Conservation (phyloP, 305 asterid genomes). For the Fraxinus floribunda region DNA sequence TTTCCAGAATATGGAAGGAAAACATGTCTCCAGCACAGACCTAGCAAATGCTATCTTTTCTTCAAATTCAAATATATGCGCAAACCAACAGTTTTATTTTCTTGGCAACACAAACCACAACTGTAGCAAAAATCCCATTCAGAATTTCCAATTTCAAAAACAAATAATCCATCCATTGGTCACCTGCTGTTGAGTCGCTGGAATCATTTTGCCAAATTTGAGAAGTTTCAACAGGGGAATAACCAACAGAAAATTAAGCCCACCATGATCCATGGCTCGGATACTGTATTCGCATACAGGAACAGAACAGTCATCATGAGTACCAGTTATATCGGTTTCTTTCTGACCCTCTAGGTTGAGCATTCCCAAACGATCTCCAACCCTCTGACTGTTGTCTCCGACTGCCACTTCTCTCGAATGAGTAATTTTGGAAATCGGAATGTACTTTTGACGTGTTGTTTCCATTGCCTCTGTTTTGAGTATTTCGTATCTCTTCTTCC, state of each 20-base stretch:
- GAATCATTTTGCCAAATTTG: neutral
- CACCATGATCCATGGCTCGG: conserved; percentile 9
- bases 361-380: conserved; percentile 49
- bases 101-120: neutral
- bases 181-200: neutral
- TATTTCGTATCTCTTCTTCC: conserved; percentile 73
- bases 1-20: neutral
- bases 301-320: conserved; percentile 20
- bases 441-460: conserved; percentile 34
- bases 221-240: neutral
- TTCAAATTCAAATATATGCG: neutral
- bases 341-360: conserved; percentile 46
- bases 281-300: conserved; percentile 4
- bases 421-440: conserved; percentile 45
- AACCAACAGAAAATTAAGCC: neutral
- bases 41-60: neutral
- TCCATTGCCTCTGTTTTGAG: conserved; percentile 47
- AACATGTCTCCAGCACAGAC: conserved; percentile 15
- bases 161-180: neutral
- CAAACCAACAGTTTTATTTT: neutral
- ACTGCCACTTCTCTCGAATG: conserved; percentile 46
- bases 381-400: conserved; percentile 57
- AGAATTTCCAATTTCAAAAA: neutral
- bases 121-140: neutral
- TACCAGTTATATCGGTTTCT: conserved; percentile 48